These are phyloP conservation scores for Tolypocladium nubicola DNA, from an alignment of 2,329 filamentous ascomycete species.

Conservation along the genomic window DNA sequence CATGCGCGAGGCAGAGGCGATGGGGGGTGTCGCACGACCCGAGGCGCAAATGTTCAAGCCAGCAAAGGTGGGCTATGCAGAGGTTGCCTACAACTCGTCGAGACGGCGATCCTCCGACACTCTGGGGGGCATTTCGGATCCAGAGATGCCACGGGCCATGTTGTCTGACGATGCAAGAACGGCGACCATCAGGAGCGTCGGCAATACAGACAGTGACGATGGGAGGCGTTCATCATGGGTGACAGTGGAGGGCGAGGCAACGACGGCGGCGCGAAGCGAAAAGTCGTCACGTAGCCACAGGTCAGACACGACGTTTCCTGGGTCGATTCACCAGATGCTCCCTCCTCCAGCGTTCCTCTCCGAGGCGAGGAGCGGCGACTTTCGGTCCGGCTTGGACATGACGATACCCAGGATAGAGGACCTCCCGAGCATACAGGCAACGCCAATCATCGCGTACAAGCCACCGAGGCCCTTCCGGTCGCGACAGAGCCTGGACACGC, in stretches of 20 bases:
- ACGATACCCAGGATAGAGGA: conserved; percentile 17
- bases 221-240: conserved; percentile 24
- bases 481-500: conserved; percentile 11
- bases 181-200: conserved; percentile 9
- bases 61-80: conserved; percentile 11
- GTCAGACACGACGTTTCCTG: conserved; percentile 16
- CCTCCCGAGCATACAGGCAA: conserved; percentile 11
- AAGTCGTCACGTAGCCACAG: conserved; percentile 12
- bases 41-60: conserved; percentile 9
- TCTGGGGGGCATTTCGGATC: conserved; percentile 10
- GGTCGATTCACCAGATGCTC: conserved; percentile 20
- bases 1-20: conserved; percentile 12
- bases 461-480: conserved; percentile 6
- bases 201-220: conserved; percentile 12
- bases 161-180: conserved; percentile 13
- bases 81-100: conserved; percentile 13
- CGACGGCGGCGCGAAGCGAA: conserved; percentile 13
- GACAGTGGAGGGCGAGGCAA: conserved; percentile 18
- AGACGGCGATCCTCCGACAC: conserved; percentile 16
- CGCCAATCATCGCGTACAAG: conserved; percentile 3
- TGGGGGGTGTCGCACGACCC: conserved; percentile 3
- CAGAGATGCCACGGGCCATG: conserved; percentile 13
- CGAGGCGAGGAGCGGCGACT: conserved; percentile 13
- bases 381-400: conserved; percentile 16
- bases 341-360: conserved; percentile 17